A percentile compares a stretch with the other conserved stretches of the same genome.
Evolutionary conservation across 108 stramenopile genomes (phyloP).

Genomic region (Discostella pseudostelligera): DNA sequence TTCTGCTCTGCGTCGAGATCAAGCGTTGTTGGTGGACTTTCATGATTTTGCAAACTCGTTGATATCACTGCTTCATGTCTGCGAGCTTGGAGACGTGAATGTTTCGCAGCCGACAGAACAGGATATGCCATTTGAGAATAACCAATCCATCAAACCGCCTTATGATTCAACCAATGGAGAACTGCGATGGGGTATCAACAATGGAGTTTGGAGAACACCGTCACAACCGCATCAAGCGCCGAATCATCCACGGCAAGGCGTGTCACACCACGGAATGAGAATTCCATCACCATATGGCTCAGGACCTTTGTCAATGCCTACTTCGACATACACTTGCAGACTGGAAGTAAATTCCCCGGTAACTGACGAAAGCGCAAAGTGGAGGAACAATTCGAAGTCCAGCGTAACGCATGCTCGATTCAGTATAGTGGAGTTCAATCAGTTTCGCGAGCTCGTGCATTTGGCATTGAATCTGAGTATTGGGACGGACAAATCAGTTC

Average conservation of each 20-base stretch:
- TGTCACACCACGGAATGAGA: slow-evolving; percentile 18
- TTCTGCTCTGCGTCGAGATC: slow-evolving; percentile 41
- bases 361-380: slow-evolving; percentile 17
- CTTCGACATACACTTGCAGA: slow-evolving; percentile 48
- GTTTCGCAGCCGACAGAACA: slow-evolving; percentile 8
- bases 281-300: slow-evolving; percentile 31
- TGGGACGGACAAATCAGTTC: slow-evolving; percentile 48
- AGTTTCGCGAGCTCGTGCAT: slow-evolving; percentile 53
- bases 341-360: slow-evolving; percentile 25
- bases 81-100: slow-evolving; percentile 35
- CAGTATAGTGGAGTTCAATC: slow-evolving; percentile 52
- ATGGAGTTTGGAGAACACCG: slow-evolving; percentile 21
- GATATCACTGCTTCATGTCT: slow-evolving; percentile 42
- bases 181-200: slow-evolving; percentile 16
- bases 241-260: slow-evolving; percentile 3
- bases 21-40: slow-evolving; percentile 52
- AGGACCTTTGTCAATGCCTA: slow-evolving; percentile 13
- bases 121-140: not conserved
- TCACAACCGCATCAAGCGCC: slow-evolving; percentile 12
- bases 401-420: slow-evolving; percentile 38
- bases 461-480: slow-evolving; percentile 42
- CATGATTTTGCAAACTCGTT: slow-evolving; percentile 47
- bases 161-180: slow-evolving; percentile 5
- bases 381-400: slow-evolving; percentile 21
- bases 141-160: slow-evolving; percentile 3